These are phyloP conservation scores for Ehretia macrophylla DNA, from an alignment of 257 asterid species.

Conservation along the genomic window DNA sequence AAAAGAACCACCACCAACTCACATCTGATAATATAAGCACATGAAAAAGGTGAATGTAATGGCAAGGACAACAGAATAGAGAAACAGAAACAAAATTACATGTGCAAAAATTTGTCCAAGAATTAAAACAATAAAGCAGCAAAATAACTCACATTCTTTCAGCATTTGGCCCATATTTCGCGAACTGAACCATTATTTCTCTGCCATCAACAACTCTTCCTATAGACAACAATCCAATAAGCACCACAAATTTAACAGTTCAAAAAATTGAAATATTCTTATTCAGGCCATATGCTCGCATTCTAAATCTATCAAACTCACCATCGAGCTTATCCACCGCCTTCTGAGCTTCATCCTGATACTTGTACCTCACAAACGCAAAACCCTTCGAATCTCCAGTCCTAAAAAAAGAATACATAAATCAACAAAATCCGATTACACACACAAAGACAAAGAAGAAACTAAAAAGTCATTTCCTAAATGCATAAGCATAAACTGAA, in stretches of 20 bases:
- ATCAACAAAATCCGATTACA: not conserved
- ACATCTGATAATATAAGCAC: no score
- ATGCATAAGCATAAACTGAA: no score
- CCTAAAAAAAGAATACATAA: no score
- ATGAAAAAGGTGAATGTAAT: no score
- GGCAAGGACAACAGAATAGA: no score
- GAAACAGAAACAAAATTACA: not conserved
- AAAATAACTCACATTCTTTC: constrained; percentile 65
- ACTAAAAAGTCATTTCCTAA: not conserved
- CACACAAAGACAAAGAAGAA: not conserved
- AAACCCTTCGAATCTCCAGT: constrained; percentile 99
- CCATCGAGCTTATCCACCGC: constrained; percentile 98
- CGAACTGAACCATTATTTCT: constrained; percentile 97
- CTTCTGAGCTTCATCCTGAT: constrained; percentile 91
- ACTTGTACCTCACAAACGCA: constrained; percentile 93
- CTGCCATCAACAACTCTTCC: constrained; percentile 95
- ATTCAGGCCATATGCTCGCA: not conserved
- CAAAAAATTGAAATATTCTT: not conserved
- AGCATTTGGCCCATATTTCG: constrained; percentile 96
- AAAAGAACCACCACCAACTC: not conserved
- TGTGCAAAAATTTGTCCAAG: not conserved
- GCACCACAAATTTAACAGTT: not conserved
- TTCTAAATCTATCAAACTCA: constrained; percentile 16
- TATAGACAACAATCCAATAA: constrained; percentile 15
- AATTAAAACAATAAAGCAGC: not conserved